A percentile compares a stretch with the other conserved stretches of the same genome.
Evolutionary conservation across 2,329 filamentous ascomycete species (phyloP).

Genomic region (Neofusicoccum parvum): DNA sequence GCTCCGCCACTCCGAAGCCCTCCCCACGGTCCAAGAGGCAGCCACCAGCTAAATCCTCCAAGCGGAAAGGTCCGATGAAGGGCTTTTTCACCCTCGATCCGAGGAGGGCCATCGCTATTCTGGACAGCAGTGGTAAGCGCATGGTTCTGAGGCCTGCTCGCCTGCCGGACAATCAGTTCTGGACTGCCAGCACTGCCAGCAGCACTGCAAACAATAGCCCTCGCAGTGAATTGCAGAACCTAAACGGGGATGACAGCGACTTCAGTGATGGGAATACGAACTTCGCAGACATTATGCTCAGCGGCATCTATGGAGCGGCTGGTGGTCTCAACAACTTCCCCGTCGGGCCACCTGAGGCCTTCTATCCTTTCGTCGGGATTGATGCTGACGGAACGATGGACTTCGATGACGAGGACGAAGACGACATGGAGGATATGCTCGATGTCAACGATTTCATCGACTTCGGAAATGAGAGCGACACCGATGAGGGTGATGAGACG

Average conservation of each 20-base stretch:
- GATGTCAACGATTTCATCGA: constrained; percentile 44
- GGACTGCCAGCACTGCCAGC: constrained; percentile 40
- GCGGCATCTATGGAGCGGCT: constrained; percentile 61
- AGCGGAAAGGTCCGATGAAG: constrained; percentile 32
- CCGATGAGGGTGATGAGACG: constrained; percentile 39
- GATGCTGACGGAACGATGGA: constrained; percentile 59
- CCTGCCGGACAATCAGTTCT: constrained; percentile 9
- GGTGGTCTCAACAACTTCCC: constrained; percentile 54
- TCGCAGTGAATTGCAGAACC: constrained; percentile 36
- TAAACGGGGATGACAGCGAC: constrained; percentile 44
- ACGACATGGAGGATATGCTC: constrained; percentile 54
- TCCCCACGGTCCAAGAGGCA: constrained; percentile 33
- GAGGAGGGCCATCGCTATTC: constrained; percentile 34
- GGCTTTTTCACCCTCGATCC: constrained; percentile 36
- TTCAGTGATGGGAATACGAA: constrained; percentile 35
- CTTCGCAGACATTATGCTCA: constrained; percentile 73
- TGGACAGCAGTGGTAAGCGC: constrained; percentile 35
- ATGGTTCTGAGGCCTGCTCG: constrained; percentile 25
- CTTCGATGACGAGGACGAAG: constrained; percentile 63
- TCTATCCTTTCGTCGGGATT: constrained; percentile 66
- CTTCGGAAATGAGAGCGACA: constrained; percentile 39
- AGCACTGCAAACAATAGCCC: constrained; percentile 45
- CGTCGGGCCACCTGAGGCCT: constrained; percentile 74
- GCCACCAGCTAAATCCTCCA: constrained; percentile 10
- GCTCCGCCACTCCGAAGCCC: constrained; percentile 39